Evolutionary conservation across 495 filamentous ascomycete genomes (phyloP).

Genomic region (Arthonia radiata): DNA sequence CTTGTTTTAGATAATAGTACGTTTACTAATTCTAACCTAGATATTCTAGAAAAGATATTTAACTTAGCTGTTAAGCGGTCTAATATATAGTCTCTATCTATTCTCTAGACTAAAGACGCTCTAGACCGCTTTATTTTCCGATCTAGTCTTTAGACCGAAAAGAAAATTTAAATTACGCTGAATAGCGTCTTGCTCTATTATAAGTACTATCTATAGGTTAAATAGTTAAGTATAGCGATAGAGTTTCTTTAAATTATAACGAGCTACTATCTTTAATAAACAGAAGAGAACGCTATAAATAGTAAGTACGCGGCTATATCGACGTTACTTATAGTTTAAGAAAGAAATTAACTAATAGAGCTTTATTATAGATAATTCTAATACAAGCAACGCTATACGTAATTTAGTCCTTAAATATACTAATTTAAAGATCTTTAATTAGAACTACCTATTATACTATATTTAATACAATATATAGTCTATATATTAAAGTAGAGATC

Average conservation of each 20-base stretch:
- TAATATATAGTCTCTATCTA: constrained; percentile 2
- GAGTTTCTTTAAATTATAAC: constrained; percentile 5
- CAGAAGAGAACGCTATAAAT: constrained; percentile 5
- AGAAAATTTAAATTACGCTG: no score
- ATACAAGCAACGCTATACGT: constrained; percentile 3
- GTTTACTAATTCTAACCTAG: constrained; percentile 2
- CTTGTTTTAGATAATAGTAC: constrained; percentile 6
- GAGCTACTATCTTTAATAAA: constrained; percentile 5
- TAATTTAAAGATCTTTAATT: constrained; percentile 4
- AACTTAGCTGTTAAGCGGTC: constrained; percentile 1
- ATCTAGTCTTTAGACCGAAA: constrained; percentile 1
- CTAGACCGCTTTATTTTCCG: constrained; percentile 4
- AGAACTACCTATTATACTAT: constrained; percentile 6
- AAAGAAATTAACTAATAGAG: background rate
- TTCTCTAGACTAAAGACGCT: constrained; percentile 3
- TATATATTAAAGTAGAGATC: constrained; percentile 2
- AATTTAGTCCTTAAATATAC: constrained; percentile 6
- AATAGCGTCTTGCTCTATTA: no score
- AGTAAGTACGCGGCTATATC: no score
- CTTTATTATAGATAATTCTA: constrained; percentile 5
- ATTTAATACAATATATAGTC: constrained; percentile 7
- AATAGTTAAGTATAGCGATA: no score
- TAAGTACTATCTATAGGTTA: no score
- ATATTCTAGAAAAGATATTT: constrained; percentile 2
- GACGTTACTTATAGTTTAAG: background rate